Conservation (phyloP, 148 eudicot species). For the Persicaria maculosa region DNA sequence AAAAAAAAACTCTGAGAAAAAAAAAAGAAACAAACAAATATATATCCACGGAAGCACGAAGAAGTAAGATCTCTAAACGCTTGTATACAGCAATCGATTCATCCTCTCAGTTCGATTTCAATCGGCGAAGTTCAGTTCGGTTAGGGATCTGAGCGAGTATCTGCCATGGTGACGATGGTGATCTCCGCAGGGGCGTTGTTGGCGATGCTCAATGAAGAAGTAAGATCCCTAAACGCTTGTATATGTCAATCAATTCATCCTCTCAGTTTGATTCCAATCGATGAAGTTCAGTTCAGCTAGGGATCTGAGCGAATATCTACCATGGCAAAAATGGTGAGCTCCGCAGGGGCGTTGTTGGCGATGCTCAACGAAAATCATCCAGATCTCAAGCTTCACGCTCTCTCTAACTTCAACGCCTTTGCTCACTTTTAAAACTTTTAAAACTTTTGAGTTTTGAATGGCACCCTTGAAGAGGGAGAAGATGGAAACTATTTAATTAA, state of each 20-base stretch:
- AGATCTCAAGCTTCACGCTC: constrained; percentile 71
- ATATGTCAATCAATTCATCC: no score
- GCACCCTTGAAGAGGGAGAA: no score
- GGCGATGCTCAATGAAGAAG: no score
- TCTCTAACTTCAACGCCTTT: constrained; percentile 58
- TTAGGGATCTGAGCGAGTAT: background rate
- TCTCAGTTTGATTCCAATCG: no score
- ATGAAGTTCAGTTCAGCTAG: no score
- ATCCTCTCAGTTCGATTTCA: background rate
- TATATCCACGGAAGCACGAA: background rate
- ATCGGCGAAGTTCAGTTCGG: background rate
- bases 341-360: no score
- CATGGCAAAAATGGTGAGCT: no score
- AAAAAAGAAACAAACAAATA: background rate
- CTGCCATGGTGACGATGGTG: constrained; percentile 55
- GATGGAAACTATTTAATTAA: no score
- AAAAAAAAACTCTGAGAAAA: background rate
- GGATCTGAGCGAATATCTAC: no score
- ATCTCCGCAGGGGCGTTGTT: constrained; percentile 74
- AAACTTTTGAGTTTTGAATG: no score
- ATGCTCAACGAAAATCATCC: constrained; percentile 55
- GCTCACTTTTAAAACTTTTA: constrained; percentile 62
- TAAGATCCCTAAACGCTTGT: no score
- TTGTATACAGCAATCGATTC: constrained; percentile 8
- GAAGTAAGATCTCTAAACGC: background rate